Evolutionary conservation across 2,329 filamentous ascomycete genomes (phyloP).

Genomic region (Colletotrichum eleusines): DNA sequence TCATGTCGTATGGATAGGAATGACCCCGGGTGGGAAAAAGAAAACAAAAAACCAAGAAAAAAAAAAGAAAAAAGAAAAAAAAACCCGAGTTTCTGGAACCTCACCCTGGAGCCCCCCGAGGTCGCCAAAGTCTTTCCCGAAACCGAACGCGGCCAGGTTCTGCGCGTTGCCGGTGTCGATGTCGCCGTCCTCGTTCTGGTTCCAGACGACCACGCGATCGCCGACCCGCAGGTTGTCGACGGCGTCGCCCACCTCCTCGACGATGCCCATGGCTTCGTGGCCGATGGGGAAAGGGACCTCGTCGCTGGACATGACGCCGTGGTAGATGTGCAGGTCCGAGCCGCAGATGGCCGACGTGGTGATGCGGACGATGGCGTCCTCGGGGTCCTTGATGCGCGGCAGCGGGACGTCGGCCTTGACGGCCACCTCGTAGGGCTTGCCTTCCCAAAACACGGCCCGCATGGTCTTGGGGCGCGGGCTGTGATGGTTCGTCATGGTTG

Average conservation of each 20-base stretch:
- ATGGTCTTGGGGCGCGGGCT: constrained; percentile 22
- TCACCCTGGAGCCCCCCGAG: constrained; percentile 33
- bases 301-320: constrained; percentile 43
- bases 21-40: too few species aligned
- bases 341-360: constrained; percentile 53
- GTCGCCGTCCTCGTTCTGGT: constrained; percentile 43
- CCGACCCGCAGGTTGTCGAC: constrained; percentile 52
- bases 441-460: constrained; percentile 44
- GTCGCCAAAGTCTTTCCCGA: constrained; percentile 20
- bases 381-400: constrained; percentile 39
- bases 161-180: constrained; percentile 1
- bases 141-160: neutral
- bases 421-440: constrained; percentile 40
- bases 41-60: too few species aligned
- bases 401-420: constrained; percentile 41
- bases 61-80: too few species aligned
- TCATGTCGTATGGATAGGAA: neutral
- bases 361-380: constrained; percentile 53
- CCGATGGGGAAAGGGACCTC: constrained; percentile 47
- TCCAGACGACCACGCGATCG: constrained; percentile 54
- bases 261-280: constrained; percentile 58
- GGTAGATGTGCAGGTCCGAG: constrained; percentile 52
- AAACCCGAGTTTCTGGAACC: neutral
- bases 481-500: constrained; percentile 4
- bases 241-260: constrained; percentile 51